These are phyloP conservation scores for Pseudogymnoascus sp. DNA, from an alignment of 2,329 filamentous ascomycete species.

Conservation along the genomic window DNA sequence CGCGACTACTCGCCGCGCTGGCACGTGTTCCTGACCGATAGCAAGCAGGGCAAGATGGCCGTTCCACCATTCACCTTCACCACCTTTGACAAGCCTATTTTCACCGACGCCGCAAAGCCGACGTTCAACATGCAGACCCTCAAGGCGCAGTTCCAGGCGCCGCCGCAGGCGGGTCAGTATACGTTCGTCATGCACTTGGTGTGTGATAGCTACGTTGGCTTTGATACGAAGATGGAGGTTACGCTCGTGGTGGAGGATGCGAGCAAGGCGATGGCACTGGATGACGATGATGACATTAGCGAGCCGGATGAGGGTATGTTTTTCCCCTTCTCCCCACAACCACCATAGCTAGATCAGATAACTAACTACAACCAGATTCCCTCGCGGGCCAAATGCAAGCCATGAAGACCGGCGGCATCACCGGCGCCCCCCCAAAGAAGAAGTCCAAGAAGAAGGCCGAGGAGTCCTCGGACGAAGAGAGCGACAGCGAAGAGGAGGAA, in stretches of 20 bases:
- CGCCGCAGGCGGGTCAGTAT: slow-evolving; percentile 85
- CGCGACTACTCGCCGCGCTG: slow-evolving; percentile 85
- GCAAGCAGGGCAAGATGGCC: slow-evolving; percentile 90
- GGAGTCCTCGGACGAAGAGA: slow-evolving; percentile 72
- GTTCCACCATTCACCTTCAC: slow-evolving; percentile 95
- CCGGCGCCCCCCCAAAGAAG: slow-evolving; percentile 40
- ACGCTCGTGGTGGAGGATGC: slow-evolving; percentile 84
- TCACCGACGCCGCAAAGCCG: slow-evolving; percentile 71
- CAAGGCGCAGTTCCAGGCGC: slow-evolving; percentile 94
- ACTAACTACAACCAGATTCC: slow-evolving; percentile 54
- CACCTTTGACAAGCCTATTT: slow-evolving; percentile 83
- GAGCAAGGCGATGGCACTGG: slow-evolving; percentile 72
- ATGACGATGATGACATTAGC: slow-evolving; percentile 88
- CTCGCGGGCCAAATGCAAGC: slow-evolving; percentile 86
- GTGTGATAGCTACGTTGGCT: slow-evolving; percentile 91
- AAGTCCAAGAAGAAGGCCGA: slow-evolving; percentile 54
- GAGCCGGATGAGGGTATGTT: slow-evolving; percentile 92
- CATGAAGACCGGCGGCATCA: slow-evolving; percentile 61
- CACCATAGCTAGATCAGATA: background rate
- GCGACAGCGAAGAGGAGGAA: slow-evolving; percentile 69
- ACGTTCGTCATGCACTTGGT: slow-evolving; percentile 91
- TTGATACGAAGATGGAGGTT: slow-evolving; percentile 88
- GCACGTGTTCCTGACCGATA: slow-evolving; percentile 92
- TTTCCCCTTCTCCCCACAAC: background rate
- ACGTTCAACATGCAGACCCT: slow-evolving; percentile 94